These are phyloP conservation scores for Taphrina deformans DNA, from an alignment of 1,139 yeast species.

Conservation along the genomic window DNA sequence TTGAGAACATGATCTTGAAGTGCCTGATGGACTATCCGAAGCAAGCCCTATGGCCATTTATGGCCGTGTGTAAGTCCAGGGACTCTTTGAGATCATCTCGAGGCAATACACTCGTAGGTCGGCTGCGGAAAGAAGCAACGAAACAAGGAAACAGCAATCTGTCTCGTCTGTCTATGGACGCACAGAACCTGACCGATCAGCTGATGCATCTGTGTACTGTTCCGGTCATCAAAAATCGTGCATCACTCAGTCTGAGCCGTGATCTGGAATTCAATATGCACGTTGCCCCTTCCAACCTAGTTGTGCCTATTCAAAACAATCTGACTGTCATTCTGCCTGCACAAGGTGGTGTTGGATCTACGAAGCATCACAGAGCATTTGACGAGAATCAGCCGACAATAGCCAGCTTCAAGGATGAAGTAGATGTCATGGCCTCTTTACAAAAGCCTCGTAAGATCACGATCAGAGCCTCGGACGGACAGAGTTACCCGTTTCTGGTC, in stretches of 20 bases:
- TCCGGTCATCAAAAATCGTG: constrained; percentile 47
- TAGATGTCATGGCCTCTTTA: constrained; percentile 71
- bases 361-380: constrained; percentile 55
- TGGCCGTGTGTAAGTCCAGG: constrained; percentile 72
- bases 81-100: constrained; percentile 58
- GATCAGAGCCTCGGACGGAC: constrained; percentile 76
- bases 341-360: constrained; percentile 40
- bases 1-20: constrained; percentile 58
- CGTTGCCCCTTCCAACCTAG: constrained; percentile 63
- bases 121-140: constrained; percentile 28
- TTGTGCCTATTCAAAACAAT: constrained; percentile 76
- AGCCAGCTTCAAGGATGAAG: constrained; percentile 56
- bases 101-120: constrained; percentile 52
- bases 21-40: constrained; percentile 70
- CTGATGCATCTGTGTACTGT: constrained; percentile 46
- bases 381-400: constrained; percentile 46
- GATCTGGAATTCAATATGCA: constrained; percentile 55
- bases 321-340: constrained; percentile 66
- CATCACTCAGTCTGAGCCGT: constrained; percentile 48
- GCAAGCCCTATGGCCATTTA: constrained; percentile 80
- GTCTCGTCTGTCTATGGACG: constrained; percentile 39
- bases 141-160: constrained; percentile 8
- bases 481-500: constrained; percentile 68
- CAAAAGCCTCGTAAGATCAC: constrained; percentile 83
- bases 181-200: constrained; percentile 44